Base-by-base conservation (phyloP, 257 asterid genomes). In the Coffea canephora region DNA sequence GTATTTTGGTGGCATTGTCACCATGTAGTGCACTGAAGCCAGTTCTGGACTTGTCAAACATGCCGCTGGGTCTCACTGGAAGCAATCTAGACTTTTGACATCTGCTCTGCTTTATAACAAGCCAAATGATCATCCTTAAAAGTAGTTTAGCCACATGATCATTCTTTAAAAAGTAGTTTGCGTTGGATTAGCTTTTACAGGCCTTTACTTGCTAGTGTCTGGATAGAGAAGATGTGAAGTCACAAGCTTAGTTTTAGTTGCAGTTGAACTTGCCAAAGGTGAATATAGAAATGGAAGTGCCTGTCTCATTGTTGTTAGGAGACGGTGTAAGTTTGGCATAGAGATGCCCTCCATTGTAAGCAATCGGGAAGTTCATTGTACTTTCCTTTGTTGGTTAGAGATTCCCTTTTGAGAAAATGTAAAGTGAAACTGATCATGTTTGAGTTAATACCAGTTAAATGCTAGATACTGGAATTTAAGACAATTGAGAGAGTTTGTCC, bases 381-480 rank as follows among this genome's bases (percentile, higher is more conserved):
- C 31, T 79, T 25, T 70, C 46, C 25, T 74, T 15, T 68, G 21
- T 64, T 65, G n/a, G 57, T 52, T 31, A 52, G 45, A 66, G 75
- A 74, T 76, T 64, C 73, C 11, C 48, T 34, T 34, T 31, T 36
- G 46, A n/a, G 7, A 34, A 10, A 50, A 73, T 50, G 27, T 41
- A 39, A 39, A 61, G 21, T 21, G 65, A 43, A 27, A 61, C 73
- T 64, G 19, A 43, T 45, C 18, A 48, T 72, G 54, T 72, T 8
- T 15, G 31, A 41, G 25, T 71, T 71, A 64, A 77, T 62, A 62
- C 65, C 69, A 79, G 73, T 74, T 73, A 74, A 77, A 73, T 78
- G 82, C 85, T 81, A 83, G 82, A 81, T 87, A 77, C 89, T 81
- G 88, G 86, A 81, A 82, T 86, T 84, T 79, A 68, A 77, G 84